phyloP scores from a whole-genome alignment of 169 alveolate species.

The Eimeria tenella region DNA sequence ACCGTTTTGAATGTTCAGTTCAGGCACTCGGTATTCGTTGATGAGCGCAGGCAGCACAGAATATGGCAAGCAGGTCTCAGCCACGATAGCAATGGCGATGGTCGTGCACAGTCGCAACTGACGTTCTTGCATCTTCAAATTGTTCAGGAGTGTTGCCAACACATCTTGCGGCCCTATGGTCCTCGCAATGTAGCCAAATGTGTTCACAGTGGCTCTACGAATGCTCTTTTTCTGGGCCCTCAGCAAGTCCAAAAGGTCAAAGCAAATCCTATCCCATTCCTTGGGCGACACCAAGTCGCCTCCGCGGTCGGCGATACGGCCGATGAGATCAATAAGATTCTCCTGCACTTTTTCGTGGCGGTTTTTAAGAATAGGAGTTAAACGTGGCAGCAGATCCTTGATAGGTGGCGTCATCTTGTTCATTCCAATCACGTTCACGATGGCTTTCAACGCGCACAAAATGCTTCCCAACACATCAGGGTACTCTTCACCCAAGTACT shows the following conservation, averaged over 20 bases:
- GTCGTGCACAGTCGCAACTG: constrained; percentile 95
- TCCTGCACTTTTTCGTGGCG: constrained; percentile 99
- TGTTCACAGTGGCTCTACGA: constrained; percentile 98
- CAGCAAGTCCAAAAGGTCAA: constrained; percentile 97
- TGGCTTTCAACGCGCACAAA: constrained; percentile 98
- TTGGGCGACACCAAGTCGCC: constrained; percentile 99
- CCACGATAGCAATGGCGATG: constrained; percentile 97
- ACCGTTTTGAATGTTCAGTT: constrained; percentile 99
- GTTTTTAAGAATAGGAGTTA: constrained; percentile 99
- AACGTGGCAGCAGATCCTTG: constrained; percentile 98
- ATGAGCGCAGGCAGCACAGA: constrained; percentile 99
- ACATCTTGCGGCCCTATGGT: constrained; percentile 99
- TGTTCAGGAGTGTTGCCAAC: constrained; percentile 93
- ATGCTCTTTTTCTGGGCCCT: constrained; percentile 97
- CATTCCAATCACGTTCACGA: constrained; percentile 99
- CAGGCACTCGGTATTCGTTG: constrained; percentile 99
- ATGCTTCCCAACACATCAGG: constrained; percentile 99
- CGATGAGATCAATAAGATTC: constrained; percentile 93
- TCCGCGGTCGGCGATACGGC: constrained; percentile 99
- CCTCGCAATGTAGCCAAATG: constrained; percentile 99
- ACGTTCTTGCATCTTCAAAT: constrained; percentile 98
- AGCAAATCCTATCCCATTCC: constrained; percentile 99
- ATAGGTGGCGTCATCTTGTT: constrained; percentile 99
- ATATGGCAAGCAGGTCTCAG: constrained; percentile 99
- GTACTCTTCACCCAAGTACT: constrained; percentile 99